Evolutionary conservation across 805 yeast species (phyloP).

Genomic region (Nakazawaea molendinolei): DNA sequence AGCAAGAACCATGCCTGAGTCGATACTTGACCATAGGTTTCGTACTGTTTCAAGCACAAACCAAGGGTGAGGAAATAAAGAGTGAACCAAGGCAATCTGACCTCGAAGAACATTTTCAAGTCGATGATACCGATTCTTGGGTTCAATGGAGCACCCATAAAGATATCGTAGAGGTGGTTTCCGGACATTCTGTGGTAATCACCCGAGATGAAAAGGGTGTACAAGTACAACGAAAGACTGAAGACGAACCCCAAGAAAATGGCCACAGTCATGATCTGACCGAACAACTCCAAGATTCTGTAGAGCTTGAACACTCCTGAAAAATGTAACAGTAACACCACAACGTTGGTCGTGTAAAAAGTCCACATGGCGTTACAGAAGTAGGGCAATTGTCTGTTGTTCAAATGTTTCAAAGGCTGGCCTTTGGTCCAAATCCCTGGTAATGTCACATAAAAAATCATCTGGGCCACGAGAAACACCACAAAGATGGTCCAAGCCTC

Average conservation of each 20-base stretch:
- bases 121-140: conserved; percentile 93
- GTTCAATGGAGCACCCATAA: conserved; percentile 96
- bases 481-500: conserved; percentile 68
- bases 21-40: conserved; percentile 69
- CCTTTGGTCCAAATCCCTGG: conserved; percentile 97
- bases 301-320: conserved; percentile 70
- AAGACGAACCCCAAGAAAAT: conserved; percentile 70
- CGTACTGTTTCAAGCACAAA: conserved; percentile 72
- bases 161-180: conserved; percentile 80
- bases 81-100: conserved; percentile 94
- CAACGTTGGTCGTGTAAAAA: conserved; percentile 59
- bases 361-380: conserved; percentile 89
- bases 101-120: conserved; percentile 95
- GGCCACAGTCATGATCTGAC: conserved; percentile 89
- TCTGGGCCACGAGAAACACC: conserved; percentile 63
- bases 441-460: conserved; percentile 65
- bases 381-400: conserved; percentile 79
- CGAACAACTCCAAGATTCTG: conserved; percentile 74
- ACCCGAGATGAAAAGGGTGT: conserved; percentile 55
- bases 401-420: conserved; percentile 79
- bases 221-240: conserved; percentile 63
- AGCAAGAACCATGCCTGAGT: conserved; percentile 69
- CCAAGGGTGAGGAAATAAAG: conserved; percentile 72
- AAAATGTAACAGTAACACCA: conserved; percentile 59
- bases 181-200: conserved; percentile 93